Evolutionary conservation across 2,329 filamentous ascomycete species (phyloP).

Genomic region (Penicillium sp.): DNA sequence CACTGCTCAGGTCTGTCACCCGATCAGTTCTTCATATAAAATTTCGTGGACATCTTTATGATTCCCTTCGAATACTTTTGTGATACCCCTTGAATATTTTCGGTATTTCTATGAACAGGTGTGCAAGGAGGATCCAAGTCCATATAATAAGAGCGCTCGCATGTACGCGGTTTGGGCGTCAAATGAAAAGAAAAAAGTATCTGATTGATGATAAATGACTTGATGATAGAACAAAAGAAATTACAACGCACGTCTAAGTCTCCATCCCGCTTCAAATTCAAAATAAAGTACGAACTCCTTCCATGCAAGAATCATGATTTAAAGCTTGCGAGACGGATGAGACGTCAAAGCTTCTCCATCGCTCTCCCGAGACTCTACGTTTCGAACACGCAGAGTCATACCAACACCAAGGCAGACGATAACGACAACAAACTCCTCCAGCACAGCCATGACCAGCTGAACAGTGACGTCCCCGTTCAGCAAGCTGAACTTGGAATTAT

Average conservation of each 20-base stretch:
- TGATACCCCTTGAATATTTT: background rate
- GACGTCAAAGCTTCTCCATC: constrained; percentile 2
- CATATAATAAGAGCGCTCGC: background rate
- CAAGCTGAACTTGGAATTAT: constrained; percentile 49
- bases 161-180: background rate
- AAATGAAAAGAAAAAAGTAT: background rate
- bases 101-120: background rate
- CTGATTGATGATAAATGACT: background rate
- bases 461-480: constrained; percentile 47
- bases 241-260: background rate
- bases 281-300: background rate
- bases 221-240: background rate
- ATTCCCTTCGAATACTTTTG: background rate
- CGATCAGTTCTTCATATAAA: background rate
- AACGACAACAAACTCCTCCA: constrained; percentile 57
- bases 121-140: background rate
- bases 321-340: constrained; percentile 3
- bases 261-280: background rate
- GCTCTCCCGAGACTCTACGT: background rate
- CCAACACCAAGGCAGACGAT: constrained; percentile 45
- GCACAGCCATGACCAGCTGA: constrained; percentile 52
- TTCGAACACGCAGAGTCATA: constrained; percentile 27
- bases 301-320: background rate
- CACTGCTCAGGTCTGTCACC: no score
- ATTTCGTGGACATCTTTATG: background rate